A percentile compares a stretch with the other conserved stretches of the same genome.
Conservation (phyloP, 805 yeast genomes). For the Kazachstania africana region DNA sequence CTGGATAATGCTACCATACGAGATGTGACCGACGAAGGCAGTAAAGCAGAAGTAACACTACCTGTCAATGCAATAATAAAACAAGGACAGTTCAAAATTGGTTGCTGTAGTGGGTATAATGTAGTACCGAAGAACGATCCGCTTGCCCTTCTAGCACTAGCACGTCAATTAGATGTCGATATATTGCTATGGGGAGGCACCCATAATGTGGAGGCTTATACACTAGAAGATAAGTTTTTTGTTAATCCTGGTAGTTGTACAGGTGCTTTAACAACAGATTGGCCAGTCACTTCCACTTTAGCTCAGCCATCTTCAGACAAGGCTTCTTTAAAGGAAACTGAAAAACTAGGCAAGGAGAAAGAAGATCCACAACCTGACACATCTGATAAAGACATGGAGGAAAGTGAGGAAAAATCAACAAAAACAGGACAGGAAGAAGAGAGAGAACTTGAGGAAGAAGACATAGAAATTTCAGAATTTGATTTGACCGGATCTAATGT, state of each 20-base stretch:
- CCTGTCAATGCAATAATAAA: slow-evolving; percentile 57
- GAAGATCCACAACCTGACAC: not conserved
- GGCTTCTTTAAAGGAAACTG: not conserved
- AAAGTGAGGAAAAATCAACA: slow-evolving; percentile 1
- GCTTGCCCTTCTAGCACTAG: slow-evolving; percentile 64
- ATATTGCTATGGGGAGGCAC: slow-evolving; percentile 88
- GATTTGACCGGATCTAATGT: slow-evolving; percentile 29
- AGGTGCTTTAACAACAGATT: slow-evolving; percentile 69
- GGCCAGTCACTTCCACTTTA: slow-evolving; percentile 31
- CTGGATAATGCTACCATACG: slow-evolving; percentile 41
- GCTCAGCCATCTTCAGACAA: slow-evolving; percentile 3
- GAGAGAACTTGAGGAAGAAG: slow-evolving; percentile 9
- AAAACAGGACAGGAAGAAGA: slow-evolving; percentile 1
- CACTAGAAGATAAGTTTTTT: slow-evolving; percentile 83
- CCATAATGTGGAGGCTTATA: slow-evolving; percentile 85
- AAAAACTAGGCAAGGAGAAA: not conserved
- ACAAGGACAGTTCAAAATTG: slow-evolving; percentile 65
- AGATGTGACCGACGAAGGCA: slow-evolving; percentile 3
- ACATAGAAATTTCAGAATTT: slow-evolving; percentile 11
- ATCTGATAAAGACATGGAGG: slow-evolving; percentile 2
- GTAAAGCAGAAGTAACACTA: slow-evolving; percentile 22
- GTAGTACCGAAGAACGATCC: slow-evolving; percentile 83
- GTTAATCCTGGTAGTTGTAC: slow-evolving; percentile 97
- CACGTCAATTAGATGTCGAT: slow-evolving; percentile 88
- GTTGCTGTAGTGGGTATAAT: slow-evolving; percentile 75